Base-by-base conservation (phyloP, 768 basidiomycete species). In the Calocybe gangraenosa region DNA sequence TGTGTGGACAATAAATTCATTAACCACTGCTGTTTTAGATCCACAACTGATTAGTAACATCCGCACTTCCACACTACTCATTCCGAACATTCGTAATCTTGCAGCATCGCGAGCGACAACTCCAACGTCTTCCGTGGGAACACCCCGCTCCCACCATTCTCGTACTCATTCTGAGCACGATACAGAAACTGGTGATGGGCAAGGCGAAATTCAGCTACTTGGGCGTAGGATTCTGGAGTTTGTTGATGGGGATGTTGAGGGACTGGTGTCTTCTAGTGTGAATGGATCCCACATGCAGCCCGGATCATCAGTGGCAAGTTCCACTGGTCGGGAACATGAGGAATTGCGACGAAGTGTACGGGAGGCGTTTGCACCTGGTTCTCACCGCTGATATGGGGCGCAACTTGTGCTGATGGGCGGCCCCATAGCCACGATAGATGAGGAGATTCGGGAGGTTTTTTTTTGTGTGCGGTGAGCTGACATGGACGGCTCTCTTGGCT, bases 31-130 rank as follows among this genome's bases (percentile, higher is more conserved):
- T 23, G 23, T 33, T 44, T 10, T 58, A 90, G 93, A 98, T 64
- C 86, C 88, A 15, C 85, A 90, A 60, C 71, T 98, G 33, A 87
- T 87, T 48, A 87, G 81, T 65, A 94, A 89, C 69, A 92, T 98
- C 64, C 90, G 92, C 46, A 78, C 69, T 44, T 97, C 95, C 3
- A 75, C 69, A 46, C 70, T 90, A 44, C 73, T 98, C 49, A 78
- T 91, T 36, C 84, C 92, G 15, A 88, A 89, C 44, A 94, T 98
- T 52, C 86, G 86, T 40, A 81, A 82, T 54, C 80, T 98, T 18
- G 82, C 92, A 4, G 73, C 70, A 49, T 87, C 84, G 20, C 82
- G 79, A 28, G 73, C 83, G 21, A 79, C 79, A 11, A 82, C 84
- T 1, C 83, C 83, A 4, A 68, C 80, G 0, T 88, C 84, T 7